A percentile compares a stretch with the other conserved stretches of the same genome.
Conservation (phyloP, 23 red algal species). For the Chondrus crispus region DNA sequence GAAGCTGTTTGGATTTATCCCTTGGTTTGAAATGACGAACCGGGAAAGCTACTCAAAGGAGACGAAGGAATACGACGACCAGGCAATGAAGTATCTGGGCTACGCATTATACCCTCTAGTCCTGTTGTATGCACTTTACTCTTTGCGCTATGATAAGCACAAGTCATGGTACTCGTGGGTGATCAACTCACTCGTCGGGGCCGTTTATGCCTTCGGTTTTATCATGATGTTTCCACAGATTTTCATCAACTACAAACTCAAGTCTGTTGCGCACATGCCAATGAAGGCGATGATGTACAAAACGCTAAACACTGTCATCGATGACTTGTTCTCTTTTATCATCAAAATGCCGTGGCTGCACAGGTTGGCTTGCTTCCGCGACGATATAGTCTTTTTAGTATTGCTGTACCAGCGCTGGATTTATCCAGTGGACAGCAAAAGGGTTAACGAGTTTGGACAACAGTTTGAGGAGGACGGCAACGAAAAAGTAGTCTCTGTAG, state of each 20-base stretch:
- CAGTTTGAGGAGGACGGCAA: constrained; percentile 48
- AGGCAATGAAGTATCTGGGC: constrained; percentile 79
- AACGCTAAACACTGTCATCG: constrained; percentile 91
- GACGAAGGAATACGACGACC: constrained; percentile 91
- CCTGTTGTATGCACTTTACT: constrained; percentile 70
- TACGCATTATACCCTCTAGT: constrained; percentile 79
- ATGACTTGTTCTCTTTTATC: constrained; percentile 94
- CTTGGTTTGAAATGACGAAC: constrained; percentile 75
- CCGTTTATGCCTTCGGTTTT: constrained; percentile 96
- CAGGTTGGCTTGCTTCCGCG: constrained; percentile 91
- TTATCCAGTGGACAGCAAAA: constrained; percentile 86
- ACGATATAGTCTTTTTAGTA: constrained; percentile 87
- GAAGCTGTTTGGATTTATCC: constrained; percentile 66
- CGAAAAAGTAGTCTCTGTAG: background rate
- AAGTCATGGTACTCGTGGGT: constrained; percentile 95
- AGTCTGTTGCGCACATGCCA: constrained; percentile 94
- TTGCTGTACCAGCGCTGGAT: constrained; percentile 89
- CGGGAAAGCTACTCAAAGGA: constrained; percentile 65
- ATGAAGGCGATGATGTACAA: constrained; percentile 96
- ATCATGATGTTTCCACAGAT: constrained; percentile 98
- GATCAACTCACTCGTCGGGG: constrained; percentile 74
- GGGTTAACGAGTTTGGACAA: constrained; percentile 97
- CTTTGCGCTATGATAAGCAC: constrained; percentile 81
- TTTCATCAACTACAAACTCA: constrained; percentile 97
- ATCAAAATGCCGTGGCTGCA: constrained; percentile 98